These are phyloP conservation scores for Hippophae gyantsensis DNA, from an alignment of 306 rosid species.

Conservation along the genomic window DNA sequence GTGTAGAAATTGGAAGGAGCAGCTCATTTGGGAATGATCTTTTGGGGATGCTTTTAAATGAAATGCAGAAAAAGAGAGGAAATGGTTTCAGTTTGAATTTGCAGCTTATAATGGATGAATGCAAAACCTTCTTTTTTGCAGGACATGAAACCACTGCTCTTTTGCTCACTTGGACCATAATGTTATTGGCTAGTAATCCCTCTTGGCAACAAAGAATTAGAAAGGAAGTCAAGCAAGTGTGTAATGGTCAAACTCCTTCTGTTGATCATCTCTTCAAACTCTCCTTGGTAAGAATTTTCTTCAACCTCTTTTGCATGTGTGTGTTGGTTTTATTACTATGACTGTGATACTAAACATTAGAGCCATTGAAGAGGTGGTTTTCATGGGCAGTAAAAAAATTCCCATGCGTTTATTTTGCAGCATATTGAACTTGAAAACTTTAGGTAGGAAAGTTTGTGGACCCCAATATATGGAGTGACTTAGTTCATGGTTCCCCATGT, in stretches of 20 bases:
- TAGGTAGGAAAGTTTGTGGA: constrained; percentile 18
- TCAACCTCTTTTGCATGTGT: no score
- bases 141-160: constrained; percentile 94
- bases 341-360: no score
- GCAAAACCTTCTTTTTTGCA: constrained; percentile 95
- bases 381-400: no score
- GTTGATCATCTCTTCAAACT: constrained; percentile 68
- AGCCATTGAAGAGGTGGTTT: no score
- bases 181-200: constrained; percentile 68
- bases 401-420: no score
- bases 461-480: constrained; percentile 11
- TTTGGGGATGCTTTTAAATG: constrained; percentile 70
- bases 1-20: constrained; percentile 82
- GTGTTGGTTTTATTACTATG: no score
- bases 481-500: constrained; percentile 26
- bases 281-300: constrained; percentile 36
- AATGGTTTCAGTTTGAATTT: constrained; percentile 49
- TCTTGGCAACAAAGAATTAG: constrained; percentile 75
- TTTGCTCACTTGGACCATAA: constrained; percentile 84
- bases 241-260: constrained; percentile 47
- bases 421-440: neutral
- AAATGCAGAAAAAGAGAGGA: constrained; percentile 50
- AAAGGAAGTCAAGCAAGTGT: constrained; percentile 45
- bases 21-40: constrained; percentile 68
- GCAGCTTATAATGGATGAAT: constrained; percentile 84